A percentile compares a stretch with the other conserved stretches of the same genome.
These are phyloP conservation scores for Auxenochlorella pyrenoidosa DNA, from an alignment of 139 green algal species.

Conservation along the genomic window DNA sequence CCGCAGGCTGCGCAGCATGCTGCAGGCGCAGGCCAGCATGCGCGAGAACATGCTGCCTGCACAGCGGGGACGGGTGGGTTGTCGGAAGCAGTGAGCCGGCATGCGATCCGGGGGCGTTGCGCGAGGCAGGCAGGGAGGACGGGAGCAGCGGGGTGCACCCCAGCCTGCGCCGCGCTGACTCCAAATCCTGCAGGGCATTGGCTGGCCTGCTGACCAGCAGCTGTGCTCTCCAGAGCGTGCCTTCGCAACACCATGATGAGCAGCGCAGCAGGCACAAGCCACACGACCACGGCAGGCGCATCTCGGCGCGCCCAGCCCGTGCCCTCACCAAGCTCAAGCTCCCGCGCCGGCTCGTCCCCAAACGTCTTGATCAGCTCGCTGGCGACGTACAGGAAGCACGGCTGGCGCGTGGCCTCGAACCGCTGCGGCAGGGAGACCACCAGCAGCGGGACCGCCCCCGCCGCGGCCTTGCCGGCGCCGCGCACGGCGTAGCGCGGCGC, in stretches of 20 bases:
- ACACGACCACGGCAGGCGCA: no score
- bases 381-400: slow-evolving; percentile 83
- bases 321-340: slow-evolving; percentile 52
- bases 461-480: slow-evolving; percentile 51
- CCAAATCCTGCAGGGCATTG: no score
- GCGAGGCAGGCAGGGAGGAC: neutral
- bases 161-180: no score
- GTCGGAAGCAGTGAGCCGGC: neutral
- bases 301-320: neutral
- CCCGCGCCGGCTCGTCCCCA: slow-evolving; percentile 53
- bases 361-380: slow-evolving; percentile 88
- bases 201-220: no score
- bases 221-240: no score
- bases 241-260: no score
- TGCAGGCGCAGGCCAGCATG: slow-evolving; percentile 61
- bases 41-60: slow-evolving; percentile 61
- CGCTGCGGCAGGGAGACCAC: slow-evolving; percentile 62
- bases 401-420: slow-evolving; percentile 70
- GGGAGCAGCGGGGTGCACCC: no score
- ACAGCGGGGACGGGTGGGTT: neutral
- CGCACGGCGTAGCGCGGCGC: slow-evolving; percentile 67
- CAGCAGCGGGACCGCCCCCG: slow-evolving; percentile 62
- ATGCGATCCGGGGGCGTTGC: no score
- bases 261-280: no score
- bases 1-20: slow-evolving; percentile 46